Percentiles rank a stretch among this genome's conserved stretches.
Evolutionary conservation across 2,329 filamentous ascomycete species (phyloP).

Genomic region (Fusarium citri): DNA sequence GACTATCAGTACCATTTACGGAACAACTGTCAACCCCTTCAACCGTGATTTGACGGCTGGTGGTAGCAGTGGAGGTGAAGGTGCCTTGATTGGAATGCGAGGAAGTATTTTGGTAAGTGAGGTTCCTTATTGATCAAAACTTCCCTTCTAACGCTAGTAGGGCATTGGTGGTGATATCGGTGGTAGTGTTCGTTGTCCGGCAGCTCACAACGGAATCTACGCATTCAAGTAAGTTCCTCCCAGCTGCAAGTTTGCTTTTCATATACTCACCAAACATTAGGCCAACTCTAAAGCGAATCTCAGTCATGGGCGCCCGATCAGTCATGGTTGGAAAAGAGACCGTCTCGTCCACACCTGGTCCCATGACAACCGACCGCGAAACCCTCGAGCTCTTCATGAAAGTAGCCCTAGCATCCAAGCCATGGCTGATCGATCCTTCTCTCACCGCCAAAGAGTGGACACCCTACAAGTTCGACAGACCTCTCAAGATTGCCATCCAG

Average conservation of each 20-base stretch:
- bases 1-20: slow-evolving; percentile 72
- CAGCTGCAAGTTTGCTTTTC: no score
- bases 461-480: slow-evolving; percentile 51
- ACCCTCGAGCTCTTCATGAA: slow-evolving; percentile 53
- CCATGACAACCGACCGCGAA: slow-evolving; percentile 52
- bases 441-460: slow-evolving; percentile 51
- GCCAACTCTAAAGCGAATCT: slow-evolving; percentile 49
- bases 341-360: slow-evolving; percentile 49
- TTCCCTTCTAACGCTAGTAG: slow-evolving; percentile 10
- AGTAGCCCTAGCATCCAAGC: slow-evolving; percentile 46
- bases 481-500: slow-evolving; percentile 70
- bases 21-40: slow-evolving; percentile 71
- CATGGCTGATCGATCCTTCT: slow-evolving; percentile 51
- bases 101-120: slow-evolving; percentile 53
- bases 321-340: slow-evolving; percentile 53
- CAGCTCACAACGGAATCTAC: slow-evolving; percentile 52
- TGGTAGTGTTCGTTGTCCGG: slow-evolving; percentile 54
- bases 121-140: accelerated
- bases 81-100: slow-evolving; percentile 55
- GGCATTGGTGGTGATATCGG: slow-evolving; percentile 58
- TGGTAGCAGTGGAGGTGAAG: slow-evolving; percentile 71
- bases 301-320: slow-evolving; percentile 42
- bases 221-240: slow-evolving; percentile 51
- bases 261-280: no score
- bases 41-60: slow-evolving; percentile 71